Evolutionary conservation across 1,284 basidiomycete species (phyloP), one percentile per base, ranked within the genome.

Genomic region (Puccinia hordei): DNA sequence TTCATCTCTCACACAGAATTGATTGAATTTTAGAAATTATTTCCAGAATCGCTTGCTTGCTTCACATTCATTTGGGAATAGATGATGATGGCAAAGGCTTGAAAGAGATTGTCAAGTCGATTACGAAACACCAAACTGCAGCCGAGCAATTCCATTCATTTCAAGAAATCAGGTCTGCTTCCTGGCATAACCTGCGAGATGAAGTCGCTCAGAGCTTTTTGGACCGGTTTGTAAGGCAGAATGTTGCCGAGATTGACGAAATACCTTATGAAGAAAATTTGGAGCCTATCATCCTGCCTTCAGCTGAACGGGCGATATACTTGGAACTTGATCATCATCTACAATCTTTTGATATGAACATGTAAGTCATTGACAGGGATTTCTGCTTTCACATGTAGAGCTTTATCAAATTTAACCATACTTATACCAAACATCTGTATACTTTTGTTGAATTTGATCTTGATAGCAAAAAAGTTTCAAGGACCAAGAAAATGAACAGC

Each of bases 71-170:
- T 85, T 89, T 97, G 46, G 94, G 94, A 75, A 89, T 95, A 59
- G 91, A 94, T 82, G 95, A 97, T 83, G 93, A 95, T 82, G 90
- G 90, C 51, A 94, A 96, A 85, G 92, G 92, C 0, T 88, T 89
- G 57, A 91, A 91, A 0, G 88, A 89, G 51, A 88, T 90, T 83
- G 89, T 92, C 72, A 94, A 93, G 87, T 92, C 91, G 83, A 89
- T 93, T 8, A 89, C 89, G 66, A 89, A 91, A 81, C 93, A 95
- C 81, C 92, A 93, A 84, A 96, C 95, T 5, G 92, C 90, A 80
- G 94, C 92, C 69, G 95, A 98, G 85, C 90, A 91, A 83, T 98
- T 98, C 89, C 94, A 97, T 85, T 95, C 95, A 0, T 98, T 95
- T 91, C 90, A 94, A 38, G 95, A 98, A 84, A 91, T 95, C 24